Percentiles rank a stretch among this genome's conserved stretches.
Conservation (phyloP, 495 filamentous ascomycete genomes). For the Hypoxylon subgilvum region DNA sequence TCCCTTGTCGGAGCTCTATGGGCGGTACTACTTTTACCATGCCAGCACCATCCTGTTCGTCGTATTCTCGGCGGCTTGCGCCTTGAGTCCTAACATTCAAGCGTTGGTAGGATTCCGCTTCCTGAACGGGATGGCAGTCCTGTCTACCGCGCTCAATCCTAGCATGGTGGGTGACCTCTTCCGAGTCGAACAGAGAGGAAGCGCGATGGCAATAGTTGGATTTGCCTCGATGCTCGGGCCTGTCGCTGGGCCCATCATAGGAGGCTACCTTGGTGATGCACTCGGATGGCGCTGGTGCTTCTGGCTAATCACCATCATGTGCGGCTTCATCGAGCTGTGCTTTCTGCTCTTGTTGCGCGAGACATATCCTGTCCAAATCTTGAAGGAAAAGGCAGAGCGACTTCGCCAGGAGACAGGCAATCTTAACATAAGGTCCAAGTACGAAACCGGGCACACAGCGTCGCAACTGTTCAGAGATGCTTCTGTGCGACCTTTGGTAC, state of each 20-base stretch:
- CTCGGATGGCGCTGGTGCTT: conserved; percentile 56
- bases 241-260: conserved; percentile 57
- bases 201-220: conserved; percentile 51
- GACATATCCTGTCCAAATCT: conserved; percentile 63
- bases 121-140: conserved; percentile 51
- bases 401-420: conserved; percentile 64
- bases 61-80: conserved; percentile 53
- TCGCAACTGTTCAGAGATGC: conserved; percentile 40
- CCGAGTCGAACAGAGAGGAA: conserved; percentile 48
- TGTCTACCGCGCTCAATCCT: conserved; percentile 53
- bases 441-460: conserved; percentile 40
- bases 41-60: conserved; percentile 55
- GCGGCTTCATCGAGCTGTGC: conserved; percentile 36
- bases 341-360: conserved; percentile 60
- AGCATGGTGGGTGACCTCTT: conserved; percentile 59
- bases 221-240: conserved; percentile 5
- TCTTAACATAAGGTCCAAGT: conserved; percentile 39
- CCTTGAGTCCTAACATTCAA: conserved; percentile 47
- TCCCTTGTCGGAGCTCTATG: conserved; percentile 70
- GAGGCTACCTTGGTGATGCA: conserved; percentile 60
- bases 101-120: conserved; percentile 59
- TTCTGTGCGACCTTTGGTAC: conserved; percentile 53
- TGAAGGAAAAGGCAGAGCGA: conserved; percentile 57
- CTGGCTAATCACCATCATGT: conserved; percentile 51
- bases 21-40: conserved; percentile 60